A percentile compares a stretch with the other conserved stretches of the same genome.
phyloP scores from a whole-genome alignment of 108 stramenopile species.

The Aurantiochytrium sp. region DNA sequence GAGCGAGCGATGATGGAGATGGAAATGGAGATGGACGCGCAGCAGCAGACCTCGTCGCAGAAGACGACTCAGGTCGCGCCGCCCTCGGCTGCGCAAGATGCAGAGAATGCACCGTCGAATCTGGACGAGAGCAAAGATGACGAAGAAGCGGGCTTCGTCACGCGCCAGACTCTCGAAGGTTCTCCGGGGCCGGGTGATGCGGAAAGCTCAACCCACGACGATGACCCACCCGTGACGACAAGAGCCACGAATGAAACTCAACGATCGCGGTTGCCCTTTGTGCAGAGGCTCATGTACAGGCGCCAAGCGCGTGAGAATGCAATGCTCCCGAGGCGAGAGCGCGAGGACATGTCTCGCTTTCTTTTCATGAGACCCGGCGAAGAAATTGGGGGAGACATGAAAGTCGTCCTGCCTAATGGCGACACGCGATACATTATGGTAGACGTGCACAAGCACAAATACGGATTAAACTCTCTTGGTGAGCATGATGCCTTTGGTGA shows the following conservation, averaged over 20 bases:
- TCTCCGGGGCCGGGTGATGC: not conserved
- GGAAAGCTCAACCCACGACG: not conserved
- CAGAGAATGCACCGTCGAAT: no score
- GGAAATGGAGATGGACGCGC: not conserved
- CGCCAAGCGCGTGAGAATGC: not conserved
- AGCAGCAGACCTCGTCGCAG: not conserved
- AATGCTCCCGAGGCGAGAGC: not conserved
- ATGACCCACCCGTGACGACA: no score
- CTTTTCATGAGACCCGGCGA: not conserved
- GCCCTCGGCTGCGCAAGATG: no score
- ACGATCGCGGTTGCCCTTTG: not conserved
- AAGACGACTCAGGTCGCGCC: not conserved
- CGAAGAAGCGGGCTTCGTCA: no score
- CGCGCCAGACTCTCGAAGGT: not conserved
- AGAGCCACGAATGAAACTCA: not conserved
- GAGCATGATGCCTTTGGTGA: not conserved
- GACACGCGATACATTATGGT: not conserved
- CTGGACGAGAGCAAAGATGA: no score
- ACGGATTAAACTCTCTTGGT: not conserved
- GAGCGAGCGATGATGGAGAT: not conserved
- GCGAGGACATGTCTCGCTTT: not conserved
- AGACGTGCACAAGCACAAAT: not conserved
- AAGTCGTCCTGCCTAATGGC: not conserved
- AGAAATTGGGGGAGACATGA: not conserved
- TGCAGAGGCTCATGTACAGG: not conserved